Evolutionary conservation across 352 stramenopile species (phyloP).

Genomic region (Pythium volutum): DNA sequence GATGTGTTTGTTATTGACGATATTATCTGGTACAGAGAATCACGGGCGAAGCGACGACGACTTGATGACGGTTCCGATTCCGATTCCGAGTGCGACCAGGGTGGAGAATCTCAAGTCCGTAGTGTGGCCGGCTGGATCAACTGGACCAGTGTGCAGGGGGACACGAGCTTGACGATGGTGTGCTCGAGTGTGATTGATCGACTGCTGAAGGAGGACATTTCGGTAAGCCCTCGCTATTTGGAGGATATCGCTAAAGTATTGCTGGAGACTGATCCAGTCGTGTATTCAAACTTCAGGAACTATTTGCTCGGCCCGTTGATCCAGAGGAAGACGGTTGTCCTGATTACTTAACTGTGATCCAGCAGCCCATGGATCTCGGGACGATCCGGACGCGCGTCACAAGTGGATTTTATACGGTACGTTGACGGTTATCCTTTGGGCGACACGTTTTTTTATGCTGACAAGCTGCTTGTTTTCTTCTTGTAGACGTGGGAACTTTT

Average conservation of each 20-base stretch:
- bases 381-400: conserved; percentile 70
- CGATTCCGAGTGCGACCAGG: conserved; percentile 39
- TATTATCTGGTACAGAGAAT: conserved; percentile 40
- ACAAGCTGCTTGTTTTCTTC: not conserved
- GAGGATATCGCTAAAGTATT: not conserved
- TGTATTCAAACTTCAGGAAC: conserved; percentile 35
- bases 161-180: conserved; percentile 42
- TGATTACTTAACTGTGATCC: conserved; percentile 80
- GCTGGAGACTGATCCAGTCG: not conserved
- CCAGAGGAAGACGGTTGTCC: conserved; percentile 77
- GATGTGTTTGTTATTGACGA: not conserved
- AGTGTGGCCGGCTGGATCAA: conserved; percentile 61
- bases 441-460: not conserved
- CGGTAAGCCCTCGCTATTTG: conserved; percentile 33
- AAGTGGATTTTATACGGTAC: conserved; percentile 65
- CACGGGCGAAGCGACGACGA: conserved; percentile 56
- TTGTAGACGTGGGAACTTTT: conserved; percentile 72
- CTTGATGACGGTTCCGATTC: conserved; percentile 38
- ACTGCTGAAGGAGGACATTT: conserved; percentile 70
- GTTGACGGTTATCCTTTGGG: not conserved
- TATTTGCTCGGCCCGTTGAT: conserved; percentile 84
- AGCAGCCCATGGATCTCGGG: conserved; percentile 83
- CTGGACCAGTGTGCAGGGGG: conserved; percentile 57
- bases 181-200: conserved; percentile 60
- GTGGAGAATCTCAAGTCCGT: not conserved